phyloP scores from a whole-genome alignment of 2,329 filamentous ascomycete genomes.

The Pestalotiopsis sp. region DNA sequence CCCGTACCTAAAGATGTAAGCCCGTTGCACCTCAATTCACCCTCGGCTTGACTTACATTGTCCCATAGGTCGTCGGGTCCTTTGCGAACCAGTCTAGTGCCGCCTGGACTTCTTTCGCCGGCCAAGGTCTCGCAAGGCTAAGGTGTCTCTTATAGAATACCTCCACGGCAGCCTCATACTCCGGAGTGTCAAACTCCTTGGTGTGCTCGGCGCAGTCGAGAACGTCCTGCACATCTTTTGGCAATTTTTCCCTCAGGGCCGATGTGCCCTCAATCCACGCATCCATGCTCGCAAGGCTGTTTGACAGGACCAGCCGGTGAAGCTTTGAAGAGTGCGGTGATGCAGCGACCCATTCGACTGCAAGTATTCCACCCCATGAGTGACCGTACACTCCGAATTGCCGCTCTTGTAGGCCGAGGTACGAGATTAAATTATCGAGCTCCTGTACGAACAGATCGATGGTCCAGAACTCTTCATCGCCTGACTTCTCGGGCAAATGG shows the following conservation, averaged over 20 bases:
- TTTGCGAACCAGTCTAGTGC: constrained; percentile 32
- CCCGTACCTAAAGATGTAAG: constrained; percentile 18
- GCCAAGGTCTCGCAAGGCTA: constrained; percentile 28
- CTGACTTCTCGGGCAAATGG: constrained; percentile 44
- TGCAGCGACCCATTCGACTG: constrained; percentile 40
- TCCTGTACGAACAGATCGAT: constrained; percentile 49
- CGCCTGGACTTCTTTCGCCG: constrained; percentile 34
- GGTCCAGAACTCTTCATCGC: constrained; percentile 45
- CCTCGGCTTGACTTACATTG: constrained; percentile 30
- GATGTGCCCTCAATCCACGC: constrained; percentile 21
- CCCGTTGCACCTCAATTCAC: not conserved
- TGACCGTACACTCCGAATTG: constrained; percentile 49
- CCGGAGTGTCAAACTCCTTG: constrained; percentile 27
- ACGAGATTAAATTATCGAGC: constrained; percentile 47
- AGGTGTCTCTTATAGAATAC: constrained; percentile 34
- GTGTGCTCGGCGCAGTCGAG: constrained; percentile 27
- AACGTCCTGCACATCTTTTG: constrained; percentile 22
- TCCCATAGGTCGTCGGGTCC: constrained; percentile 33
- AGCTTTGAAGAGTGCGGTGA: constrained; percentile 24
- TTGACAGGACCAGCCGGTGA: constrained; percentile 29
- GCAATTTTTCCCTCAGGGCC: constrained; percentile 21
- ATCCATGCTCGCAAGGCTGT: constrained; percentile 33
- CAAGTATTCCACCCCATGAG: constrained; percentile 57
- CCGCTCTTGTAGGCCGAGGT: constrained; percentile 37
- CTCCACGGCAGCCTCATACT: constrained; percentile 33